A percentile compares a stretch with the other conserved stretches of the same genome.
Conservation (phyloP, 495 filamentous ascomycete genomes). For the Letharia columbiana region DNA sequence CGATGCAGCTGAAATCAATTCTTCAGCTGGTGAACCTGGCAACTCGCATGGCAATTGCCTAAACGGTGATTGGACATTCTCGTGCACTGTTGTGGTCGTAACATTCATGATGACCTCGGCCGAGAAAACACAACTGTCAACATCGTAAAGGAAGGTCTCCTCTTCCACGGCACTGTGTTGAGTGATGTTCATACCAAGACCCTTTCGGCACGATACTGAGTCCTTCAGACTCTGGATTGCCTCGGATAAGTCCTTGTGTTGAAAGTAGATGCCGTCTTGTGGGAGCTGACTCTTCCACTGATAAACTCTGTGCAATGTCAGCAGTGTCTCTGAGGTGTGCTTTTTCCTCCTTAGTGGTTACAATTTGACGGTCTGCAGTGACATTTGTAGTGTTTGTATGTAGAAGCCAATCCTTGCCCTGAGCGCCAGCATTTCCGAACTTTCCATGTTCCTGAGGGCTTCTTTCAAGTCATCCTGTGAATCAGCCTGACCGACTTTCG, state of each 20-base stretch:
- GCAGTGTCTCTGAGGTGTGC: not conserved
- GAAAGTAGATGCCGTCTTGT: conserved; percentile 13
- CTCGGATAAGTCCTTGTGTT: conserved; percentile 9
- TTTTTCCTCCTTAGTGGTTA: not conserved
- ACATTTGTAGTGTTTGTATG: conserved; percentile 18
- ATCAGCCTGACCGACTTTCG: not conserved
- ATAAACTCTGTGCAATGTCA: conserved; percentile 11
- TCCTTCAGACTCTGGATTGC: conserved; percentile 15
- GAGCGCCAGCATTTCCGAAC: not conserved
- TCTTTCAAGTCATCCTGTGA: not conserved
- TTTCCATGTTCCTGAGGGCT: not conserved
- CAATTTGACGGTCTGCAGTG: conserved; percentile 18
- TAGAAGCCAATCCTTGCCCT: conserved; percentile 18
- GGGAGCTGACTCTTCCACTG: conserved; percentile 19
- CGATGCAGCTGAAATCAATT: not conserved
- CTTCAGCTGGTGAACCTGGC: not conserved
- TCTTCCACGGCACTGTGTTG: conserved; percentile 15
- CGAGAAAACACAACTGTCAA: conserved; percentile 19
- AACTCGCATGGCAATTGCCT: not conserved
- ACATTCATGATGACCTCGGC: conserved; percentile 18
- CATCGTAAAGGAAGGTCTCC: conserved; percentile 15
- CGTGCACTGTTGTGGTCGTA: conserved; percentile 3
- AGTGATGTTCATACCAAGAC: conserved; percentile 6
- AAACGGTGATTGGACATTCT: conserved; percentile 6
- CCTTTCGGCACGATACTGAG: conserved; percentile 12